A percentile compares a stretch with the other conserved stretches of the same genome.
Conservation (phyloP, 2,329 filamentous ascomycete species). For the Blastomyces silverae region DNA sequence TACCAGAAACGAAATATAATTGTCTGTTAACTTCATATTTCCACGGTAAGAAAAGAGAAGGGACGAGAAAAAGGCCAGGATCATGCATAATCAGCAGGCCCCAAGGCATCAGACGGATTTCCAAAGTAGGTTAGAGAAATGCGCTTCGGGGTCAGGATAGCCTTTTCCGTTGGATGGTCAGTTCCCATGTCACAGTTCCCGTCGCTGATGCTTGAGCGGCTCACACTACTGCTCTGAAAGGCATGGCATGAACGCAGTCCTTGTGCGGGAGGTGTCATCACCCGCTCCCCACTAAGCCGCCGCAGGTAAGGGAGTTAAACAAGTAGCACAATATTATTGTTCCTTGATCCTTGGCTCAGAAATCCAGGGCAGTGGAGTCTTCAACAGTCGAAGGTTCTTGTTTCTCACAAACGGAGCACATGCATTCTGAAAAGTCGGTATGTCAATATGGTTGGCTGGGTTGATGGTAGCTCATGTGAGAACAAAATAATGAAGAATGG, state of each 20-base stretch:
- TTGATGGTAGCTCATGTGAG: background rate
- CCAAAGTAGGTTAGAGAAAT: background rate
- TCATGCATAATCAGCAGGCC: background rate
- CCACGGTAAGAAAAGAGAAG: background rate
- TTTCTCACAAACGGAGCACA: background rate
- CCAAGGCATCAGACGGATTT: background rate
- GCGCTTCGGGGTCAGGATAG: background rate
- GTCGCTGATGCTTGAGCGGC: background rate
- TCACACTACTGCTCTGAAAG: background rate
- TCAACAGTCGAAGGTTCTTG: background rate
- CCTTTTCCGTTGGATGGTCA: background rate
- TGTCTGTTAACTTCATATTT: background rate
- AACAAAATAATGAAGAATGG: no score
- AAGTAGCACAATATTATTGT: background rate
- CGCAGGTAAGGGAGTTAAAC: background rate
- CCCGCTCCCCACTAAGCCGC: conserved; percentile 8
- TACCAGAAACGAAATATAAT: background rate
- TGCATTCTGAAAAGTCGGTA: background rate
- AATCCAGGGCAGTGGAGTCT: conserved; percentile 6
- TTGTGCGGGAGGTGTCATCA: conserved; percentile 7
- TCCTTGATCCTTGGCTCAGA: conserved; percentile 5
- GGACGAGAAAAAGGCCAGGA: background rate
- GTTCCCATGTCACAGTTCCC: background rate
- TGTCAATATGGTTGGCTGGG: conserved; percentile 1
- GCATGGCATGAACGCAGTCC: conserved; percentile 6